Conservation (phyloP, 2,329 filamentous ascomycete species). For the Clarireedia homoeocarpa region DNA sequence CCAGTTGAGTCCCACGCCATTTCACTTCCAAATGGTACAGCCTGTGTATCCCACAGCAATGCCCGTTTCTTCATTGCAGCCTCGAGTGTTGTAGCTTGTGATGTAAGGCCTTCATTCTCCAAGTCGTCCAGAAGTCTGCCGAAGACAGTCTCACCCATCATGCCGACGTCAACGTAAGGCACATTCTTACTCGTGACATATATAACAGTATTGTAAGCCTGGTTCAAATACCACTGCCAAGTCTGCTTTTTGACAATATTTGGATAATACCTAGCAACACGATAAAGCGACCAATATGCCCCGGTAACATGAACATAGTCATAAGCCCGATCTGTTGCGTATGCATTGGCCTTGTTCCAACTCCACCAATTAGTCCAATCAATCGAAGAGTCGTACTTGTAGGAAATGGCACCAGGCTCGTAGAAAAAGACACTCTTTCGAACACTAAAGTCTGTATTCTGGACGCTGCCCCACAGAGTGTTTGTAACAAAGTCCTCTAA, state of each 20-base stretch:
- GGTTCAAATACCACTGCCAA: slow-evolving; percentile 48
- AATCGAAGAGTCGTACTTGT: slow-evolving; percentile 35
- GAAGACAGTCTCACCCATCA: slow-evolving; percentile 55
- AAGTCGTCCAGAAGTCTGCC: slow-evolving; percentile 45
- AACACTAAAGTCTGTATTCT: slow-evolving; percentile 40
- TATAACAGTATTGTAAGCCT: slow-evolving; percentile 44
- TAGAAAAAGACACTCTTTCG: slow-evolving; percentile 51
- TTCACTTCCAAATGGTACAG: slow-evolving; percentile 50
- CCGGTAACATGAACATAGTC: slow-evolving; percentile 51
- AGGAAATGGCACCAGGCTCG: slow-evolving; percentile 37
- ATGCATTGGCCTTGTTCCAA: slow-evolving; percentile 41
- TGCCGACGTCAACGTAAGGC: slow-evolving; percentile 38
- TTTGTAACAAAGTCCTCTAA: slow-evolving; percentile 47
- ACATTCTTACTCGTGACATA: slow-evolving; percentile 33
- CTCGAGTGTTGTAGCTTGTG: slow-evolving; percentile 35
- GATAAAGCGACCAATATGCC: slow-evolving; percentile 50
- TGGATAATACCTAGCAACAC: slow-evolving; percentile 42
- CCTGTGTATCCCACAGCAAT: slow-evolving; percentile 40
- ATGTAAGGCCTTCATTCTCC: slow-evolving; percentile 36
- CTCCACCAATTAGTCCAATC: slow-evolving; percentile 45
- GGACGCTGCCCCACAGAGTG: slow-evolving; percentile 43
- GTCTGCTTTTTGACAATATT: slow-evolving; percentile 33
- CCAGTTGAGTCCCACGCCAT: slow-evolving; percentile 57
- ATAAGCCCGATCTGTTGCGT: slow-evolving; percentile 44
- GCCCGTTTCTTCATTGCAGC: slow-evolving; percentile 42